Evolutionary conservation across 2,329 filamentous ascomycete genomes (phyloP), one percentile per base, ranked within the genome.

Genomic region (Metarhizium humberi): DNA sequence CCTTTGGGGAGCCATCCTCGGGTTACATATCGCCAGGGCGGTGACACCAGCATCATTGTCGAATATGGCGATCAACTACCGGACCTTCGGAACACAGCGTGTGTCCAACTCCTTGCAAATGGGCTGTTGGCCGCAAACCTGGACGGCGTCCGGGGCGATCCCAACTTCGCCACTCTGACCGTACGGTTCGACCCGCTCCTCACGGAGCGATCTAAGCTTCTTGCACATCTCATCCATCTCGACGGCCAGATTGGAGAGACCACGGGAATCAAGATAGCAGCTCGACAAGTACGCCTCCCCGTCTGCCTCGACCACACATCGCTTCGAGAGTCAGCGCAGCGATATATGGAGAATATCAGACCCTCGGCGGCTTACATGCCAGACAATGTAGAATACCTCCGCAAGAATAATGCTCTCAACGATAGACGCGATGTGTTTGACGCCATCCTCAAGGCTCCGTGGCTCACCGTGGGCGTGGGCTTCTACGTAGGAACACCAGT

Each of bases 271-370:
- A 61, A 56, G 51, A 59, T 61, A 46, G 59, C 47, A n/a, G 59
- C 57, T 29, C 66, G 67, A 5, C 58, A 61, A 6, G 54, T 69
- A 40, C 59, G 58, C 4, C 57, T 71, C 10, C 69, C 69, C 0
- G 59, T 70, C 8, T 62, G 62, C 7, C 62, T 70, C 40, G 60
- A 68, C 20, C 66, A 69, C 51, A 59, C 61, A n/a, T 61, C 62
- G 20, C 61, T 66, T 6, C 55, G 74, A 25, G 75, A 78, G 30
- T 55, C 53, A 0, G 68, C 45, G 6, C 20, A 78, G 55, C 73
- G 81, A 10, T 85, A 86, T 64, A 82, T 80, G 69, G 76, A 77
- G 32, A 83, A 78, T 3, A 78, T 82, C 57, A 73, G 82, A 2
- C 77, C 79, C 1, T 76, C 80, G 32, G 82, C 82, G 1, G 73